These are phyloP conservation scores for Phoma sp. DNA, from an alignment of 2,329 filamentous ascomycete species.

Conservation along the genomic window DNA sequence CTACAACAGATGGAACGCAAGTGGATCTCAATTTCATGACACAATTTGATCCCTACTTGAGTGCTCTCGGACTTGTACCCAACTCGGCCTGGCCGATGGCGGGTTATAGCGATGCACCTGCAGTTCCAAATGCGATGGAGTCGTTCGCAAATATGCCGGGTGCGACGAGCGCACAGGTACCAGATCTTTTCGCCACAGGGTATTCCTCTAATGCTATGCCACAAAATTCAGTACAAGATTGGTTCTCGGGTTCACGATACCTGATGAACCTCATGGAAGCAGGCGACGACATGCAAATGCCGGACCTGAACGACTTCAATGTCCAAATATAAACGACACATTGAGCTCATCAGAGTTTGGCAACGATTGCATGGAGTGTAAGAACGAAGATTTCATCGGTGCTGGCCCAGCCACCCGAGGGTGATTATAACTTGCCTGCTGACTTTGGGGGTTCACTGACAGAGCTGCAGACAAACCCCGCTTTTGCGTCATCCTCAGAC, in stretches of 20 bases:
- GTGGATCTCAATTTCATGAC: slow-evolving; percentile 36
- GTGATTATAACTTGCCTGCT: too few relatives aligned
- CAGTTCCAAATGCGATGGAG: slow-evolving; percentile 12
- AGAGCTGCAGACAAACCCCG: too few relatives aligned
- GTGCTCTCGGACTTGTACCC: slow-evolving; percentile 66
- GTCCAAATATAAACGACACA: not conserved
- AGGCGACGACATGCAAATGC: slow-evolving; percentile 56
- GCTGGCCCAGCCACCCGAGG: too few relatives aligned
- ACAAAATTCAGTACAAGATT: slow-evolving; percentile 62
- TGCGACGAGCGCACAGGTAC: not conserved
- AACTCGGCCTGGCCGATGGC: slow-evolving; percentile 35
- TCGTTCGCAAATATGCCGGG: slow-evolving; percentile 5
- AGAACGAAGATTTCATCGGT: too few relatives aligned
- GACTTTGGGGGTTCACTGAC: too few relatives aligned
- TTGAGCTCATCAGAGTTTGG: not conserved
- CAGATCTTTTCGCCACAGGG: slow-evolving; percentile 14
- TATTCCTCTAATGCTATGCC: slow-evolving; percentile 1
- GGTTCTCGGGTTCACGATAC: slow-evolving; percentile 70
- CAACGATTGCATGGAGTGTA: too few relatives aligned
- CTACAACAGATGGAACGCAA: slow-evolving; percentile 16
- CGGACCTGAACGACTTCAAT: slow-evolving; percentile 27
- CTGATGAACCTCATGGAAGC: slow-evolving; percentile 68
- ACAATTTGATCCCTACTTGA: slow-evolving; percentile 68
- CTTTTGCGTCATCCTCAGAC: too few relatives aligned
- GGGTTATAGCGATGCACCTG: slow-evolving; percentile 13